A percentile compares a stretch with the other conserved stretches of the same genome.
Evolutionary conservation across 805 yeast species (phyloP).

Genomic region (Babjeviella inositovora): DNA sequence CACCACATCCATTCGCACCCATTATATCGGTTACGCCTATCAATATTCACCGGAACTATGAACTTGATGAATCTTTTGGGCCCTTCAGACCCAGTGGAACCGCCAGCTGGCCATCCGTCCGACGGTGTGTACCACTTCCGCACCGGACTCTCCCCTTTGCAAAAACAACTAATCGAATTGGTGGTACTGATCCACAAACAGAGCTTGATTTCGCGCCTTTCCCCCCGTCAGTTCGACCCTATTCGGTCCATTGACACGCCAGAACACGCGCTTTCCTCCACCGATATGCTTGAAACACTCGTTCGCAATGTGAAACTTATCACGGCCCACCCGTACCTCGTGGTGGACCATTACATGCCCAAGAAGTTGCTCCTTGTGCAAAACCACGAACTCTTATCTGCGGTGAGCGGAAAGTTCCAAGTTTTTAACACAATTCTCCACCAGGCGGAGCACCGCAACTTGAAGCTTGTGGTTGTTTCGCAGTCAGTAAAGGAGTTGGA

Average conservation of each 20-base stretch:
- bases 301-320: conserved; percentile 29
- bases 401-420: conserved; percentile 43
- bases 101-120: conserved; percentile 5
- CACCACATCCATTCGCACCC: no score
- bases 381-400: conserved; percentile 33
- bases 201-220: conserved; percentile 5
- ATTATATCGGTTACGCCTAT: neutral
- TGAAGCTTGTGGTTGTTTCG: conserved; percentile 28
- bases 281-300: conserved; percentile 21
- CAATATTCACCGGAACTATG: conserved; percentile 1
- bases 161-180: conserved; percentile 15
- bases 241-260: neutral
- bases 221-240: neutral
- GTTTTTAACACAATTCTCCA: conserved; percentile 14
- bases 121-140: conserved; percentile 16
- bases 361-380: conserved; percentile 52
- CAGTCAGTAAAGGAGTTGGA: conserved; percentile 56
- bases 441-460: conserved; percentile 9
- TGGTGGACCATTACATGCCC: conserved; percentile 70
- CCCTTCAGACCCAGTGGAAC: neutral
- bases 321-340: conserved; percentile 49
- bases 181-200: conserved; percentile 12
- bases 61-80: conserved; percentile 1
- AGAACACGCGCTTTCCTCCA: conserved; percentile 1
- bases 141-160: conserved; percentile 14